Evolutionary conservation across 2,329 filamentous ascomycete genomes (phyloP), one percentile per base, ranked within the genome.

Genomic region (Hypoxylon rubiginosum): DNA sequence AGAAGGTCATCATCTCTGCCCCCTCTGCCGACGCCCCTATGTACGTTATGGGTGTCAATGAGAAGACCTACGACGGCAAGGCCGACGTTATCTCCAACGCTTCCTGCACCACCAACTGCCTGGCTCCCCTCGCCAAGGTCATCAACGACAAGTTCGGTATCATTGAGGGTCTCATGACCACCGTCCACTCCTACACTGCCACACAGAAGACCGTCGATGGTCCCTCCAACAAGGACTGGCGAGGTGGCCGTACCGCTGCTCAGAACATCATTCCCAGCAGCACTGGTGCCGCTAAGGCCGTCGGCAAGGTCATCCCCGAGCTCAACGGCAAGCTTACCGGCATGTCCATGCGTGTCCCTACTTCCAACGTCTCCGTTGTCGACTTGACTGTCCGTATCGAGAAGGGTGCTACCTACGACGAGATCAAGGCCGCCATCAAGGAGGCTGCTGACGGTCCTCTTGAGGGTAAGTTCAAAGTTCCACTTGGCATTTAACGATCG

Each of bases 11-110:
- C 87, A 94, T 95, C 88, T 96, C 92, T 75, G 92, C 93, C 79
- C 93, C 93, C 78, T 97, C 93, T 70, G 91, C 92, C 75, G 96
- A 99, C 86, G 96, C 96, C 79, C 95, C 95, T 82, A 99, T 99
- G 96, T 99, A 97, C 90, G 96, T 99, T 81, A 97, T 97, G 91
- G 96, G 96, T 82, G 96, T 99, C 87, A 99, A 98, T 90, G 88
- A 98, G 85, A 89, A 94, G 83, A 88, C 84, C 78, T 98, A 98
- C 91, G 95, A 92, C 83, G 90, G 91, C 81, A 92, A 92, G 82
- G 89, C 96, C 83, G 86, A 93, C 78, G 91, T 99, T 82, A 93
- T 98, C 86, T 98, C 96, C 86, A 99, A 99, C 88, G 96, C 96
- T 78, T 98, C 96, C 77, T 98, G 96, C 93, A 99, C 96, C 83